Percentiles rank a stretch among this genome's conserved stretches.
These are phyloP conservation scores for Musa acuminata DNA, from an alignment of 176 grass and related monocot genomes.

Conservation along the genomic window DNA sequence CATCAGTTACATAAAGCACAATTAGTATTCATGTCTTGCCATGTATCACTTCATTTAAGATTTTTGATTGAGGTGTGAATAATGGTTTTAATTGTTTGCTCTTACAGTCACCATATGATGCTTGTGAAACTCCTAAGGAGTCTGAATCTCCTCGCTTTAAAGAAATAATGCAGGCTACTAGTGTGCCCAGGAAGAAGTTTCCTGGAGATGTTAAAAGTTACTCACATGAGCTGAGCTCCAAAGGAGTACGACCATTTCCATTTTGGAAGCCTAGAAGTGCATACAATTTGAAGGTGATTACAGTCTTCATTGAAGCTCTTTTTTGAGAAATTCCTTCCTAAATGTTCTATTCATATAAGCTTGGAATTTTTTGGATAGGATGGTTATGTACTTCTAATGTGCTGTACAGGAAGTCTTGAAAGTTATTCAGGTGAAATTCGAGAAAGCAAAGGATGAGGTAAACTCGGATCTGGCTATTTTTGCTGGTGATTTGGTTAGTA, in stretches of 20 bases:
- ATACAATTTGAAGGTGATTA: slow-evolving; percentile 92
- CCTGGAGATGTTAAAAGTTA: slow-evolving; percentile 95
- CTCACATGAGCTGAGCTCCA: slow-evolving; percentile 96
- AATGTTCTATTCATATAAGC: slow-evolving; percentile 10
- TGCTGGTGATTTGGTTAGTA: slow-evolving; percentile 85
- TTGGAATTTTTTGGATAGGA: slow-evolving; percentile 14
- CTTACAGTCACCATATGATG: slow-evolving; percentile 68
- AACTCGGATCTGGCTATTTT: slow-evolving; percentile 89
- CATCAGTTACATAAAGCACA: slow-evolving; percentile 7
- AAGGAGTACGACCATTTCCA: slow-evolving; percentile 93
- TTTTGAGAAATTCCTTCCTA: neutral
- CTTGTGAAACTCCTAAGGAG: slow-evolving; percentile 95
- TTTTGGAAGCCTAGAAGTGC: slow-evolving; percentile 89
- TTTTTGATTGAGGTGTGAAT: slow-evolving; percentile 1
- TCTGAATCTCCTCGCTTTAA: slow-evolving; percentile 99
- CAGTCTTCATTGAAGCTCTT: neutral
- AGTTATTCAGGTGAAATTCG: slow-evolving; percentile 86
- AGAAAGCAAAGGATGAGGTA: slow-evolving; percentile 99
- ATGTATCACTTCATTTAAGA: slow-evolving; percentile 7
- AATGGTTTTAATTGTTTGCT: neutral
- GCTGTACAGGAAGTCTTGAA: slow-evolving; percentile 82
- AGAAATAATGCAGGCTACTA: slow-evolving; percentile 98
- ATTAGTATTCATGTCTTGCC: neutral
- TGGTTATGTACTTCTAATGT: slow-evolving; percentile 2
- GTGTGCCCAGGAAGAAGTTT: slow-evolving; percentile 85